A percentile compares a stretch with the other conserved stretches of the same genome.
These are phyloP conservation scores for Zygotorulaspora danielsina DNA, from an alignment of 805 yeast species.

Conservation along the genomic window DNA sequence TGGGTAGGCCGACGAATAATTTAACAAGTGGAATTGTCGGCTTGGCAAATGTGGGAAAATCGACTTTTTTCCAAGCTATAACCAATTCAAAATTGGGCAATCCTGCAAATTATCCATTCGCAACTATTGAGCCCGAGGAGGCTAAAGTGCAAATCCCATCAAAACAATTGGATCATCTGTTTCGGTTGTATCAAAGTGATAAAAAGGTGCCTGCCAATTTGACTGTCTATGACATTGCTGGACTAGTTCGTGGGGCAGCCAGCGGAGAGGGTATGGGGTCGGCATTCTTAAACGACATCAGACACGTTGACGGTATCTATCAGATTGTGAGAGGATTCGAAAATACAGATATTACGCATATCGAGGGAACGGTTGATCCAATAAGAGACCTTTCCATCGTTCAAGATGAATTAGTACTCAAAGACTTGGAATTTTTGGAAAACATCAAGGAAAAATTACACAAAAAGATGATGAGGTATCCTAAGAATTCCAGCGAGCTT, in stretches of 20 bases:
- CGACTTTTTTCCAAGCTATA: conserved; percentile 95
- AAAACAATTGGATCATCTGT: conserved; percentile 51
- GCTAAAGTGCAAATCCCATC: conserved; percentile 71
- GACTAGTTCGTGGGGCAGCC: conserved; percentile 77
- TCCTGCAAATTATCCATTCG: conserved; percentile 98
- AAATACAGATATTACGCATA: conserved; percentile 72
- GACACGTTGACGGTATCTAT: conserved; percentile 76
- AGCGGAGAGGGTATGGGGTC: conserved; percentile 82
- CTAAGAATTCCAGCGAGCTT: conserved; percentile 45
- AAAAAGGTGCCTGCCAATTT: conserved; percentile 63
- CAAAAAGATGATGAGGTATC: conserved; percentile 38
- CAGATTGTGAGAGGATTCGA: conserved; percentile 75
- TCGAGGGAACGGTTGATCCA: conserved; percentile 70
- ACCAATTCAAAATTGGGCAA: conserved; percentile 88
- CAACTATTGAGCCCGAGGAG: conserved; percentile 79
- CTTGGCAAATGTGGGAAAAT: conserved; percentile 90
- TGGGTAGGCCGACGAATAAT: conserved; percentile 75
- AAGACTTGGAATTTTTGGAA: conserved; percentile 70
- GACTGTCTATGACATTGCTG: conserved; percentile 77
- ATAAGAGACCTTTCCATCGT: conserved; percentile 70
- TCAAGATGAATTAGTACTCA: conserved; percentile 68
- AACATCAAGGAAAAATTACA: conserved; percentile 49
- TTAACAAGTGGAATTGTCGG: conserved; percentile 89
- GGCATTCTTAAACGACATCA: conserved; percentile 70
- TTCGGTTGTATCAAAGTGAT: conserved; percentile 54